Evolutionary conservation across 345 rosid genomes (phyloP), one percentile per base, ranked within the genome.

Genomic region (Eucalyptus albens): DNA sequence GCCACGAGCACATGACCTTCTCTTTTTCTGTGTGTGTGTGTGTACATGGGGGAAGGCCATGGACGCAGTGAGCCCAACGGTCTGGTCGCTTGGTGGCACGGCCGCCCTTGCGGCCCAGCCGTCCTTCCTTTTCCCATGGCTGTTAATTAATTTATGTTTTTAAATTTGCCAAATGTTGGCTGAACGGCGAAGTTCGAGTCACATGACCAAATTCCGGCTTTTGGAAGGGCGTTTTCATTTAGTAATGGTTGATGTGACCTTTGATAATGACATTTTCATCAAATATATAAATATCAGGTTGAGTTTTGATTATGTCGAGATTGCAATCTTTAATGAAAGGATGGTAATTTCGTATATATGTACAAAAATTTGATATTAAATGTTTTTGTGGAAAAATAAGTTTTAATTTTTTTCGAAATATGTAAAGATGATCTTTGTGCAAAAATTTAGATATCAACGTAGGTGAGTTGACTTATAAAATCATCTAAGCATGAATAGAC

Each of bases 271-370:
- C 26, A 53, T 21, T 53, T 53, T 21, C 2, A 53, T 53, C 59
- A 21, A 8, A 19, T 53, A 53, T 51, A 51, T 19, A 21, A 53
- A 19, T 21, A 19, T 53, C 10, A 21, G 0, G 2, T 53, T 53
- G 10, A 53, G 26, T 53, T 1, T 21, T 53, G 11, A 53, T 53
- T 3, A 3, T 53, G 0, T 8, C 0, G 1, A 21, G 26, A 21
- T 53, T 1, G 5, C 26, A 21, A 53, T 21, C 1, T 53, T 53
- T 21, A 4, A 21, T 1, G 5, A 53, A 21, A 53, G 2, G 11
- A 53, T 0, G 1, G 2, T 0, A 53, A 7, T 53, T 11, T 53
- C 0, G 0, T 19, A 2, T 0, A 0, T 1, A 53, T 3, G 11
- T 19, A 17, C 4, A 17, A 51, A 17, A 51, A 7, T 7, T 51